Conservation (phyloP, 2,329 filamentous ascomycete species). For the Exophiala sp. region DNA sequence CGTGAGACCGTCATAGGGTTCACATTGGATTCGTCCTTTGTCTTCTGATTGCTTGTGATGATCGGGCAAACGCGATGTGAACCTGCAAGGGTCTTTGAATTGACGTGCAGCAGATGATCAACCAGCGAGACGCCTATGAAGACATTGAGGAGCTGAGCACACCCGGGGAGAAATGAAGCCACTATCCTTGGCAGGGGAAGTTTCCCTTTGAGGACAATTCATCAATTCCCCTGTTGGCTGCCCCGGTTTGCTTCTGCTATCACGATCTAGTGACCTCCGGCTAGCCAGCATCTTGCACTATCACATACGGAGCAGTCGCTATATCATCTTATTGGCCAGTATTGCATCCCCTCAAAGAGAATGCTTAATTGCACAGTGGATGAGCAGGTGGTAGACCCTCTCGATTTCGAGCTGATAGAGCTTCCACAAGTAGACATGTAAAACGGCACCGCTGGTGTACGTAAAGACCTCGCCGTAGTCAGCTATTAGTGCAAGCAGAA, state of each 20-base stretch:
- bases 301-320: not conserved
- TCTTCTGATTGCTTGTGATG: not conserved
- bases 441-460: no score
- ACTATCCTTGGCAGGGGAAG: slow-evolving; percentile 17
- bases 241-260: no score
- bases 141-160: not conserved
- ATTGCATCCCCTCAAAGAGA: no score
- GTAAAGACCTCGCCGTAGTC: no score
- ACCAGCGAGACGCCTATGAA: not conserved
- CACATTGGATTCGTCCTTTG: slow-evolving; percentile 8
- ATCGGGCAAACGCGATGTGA: not conserved
- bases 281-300: not conserved
- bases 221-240: not conserved
- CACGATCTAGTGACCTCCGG: no score
- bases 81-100: not conserved
- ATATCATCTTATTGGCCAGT: no score
- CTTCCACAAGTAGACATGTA: no score
- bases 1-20: not conserved
- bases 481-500: no score
- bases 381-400: no score
- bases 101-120: not conserved
- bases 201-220: not conserved
- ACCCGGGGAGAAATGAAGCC: not conserved
- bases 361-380: no score
- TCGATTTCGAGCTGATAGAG: no score